Evolutionary conservation across 768 basidiomycete species (phyloP).

Genomic region (Pisolithus albus): DNA sequence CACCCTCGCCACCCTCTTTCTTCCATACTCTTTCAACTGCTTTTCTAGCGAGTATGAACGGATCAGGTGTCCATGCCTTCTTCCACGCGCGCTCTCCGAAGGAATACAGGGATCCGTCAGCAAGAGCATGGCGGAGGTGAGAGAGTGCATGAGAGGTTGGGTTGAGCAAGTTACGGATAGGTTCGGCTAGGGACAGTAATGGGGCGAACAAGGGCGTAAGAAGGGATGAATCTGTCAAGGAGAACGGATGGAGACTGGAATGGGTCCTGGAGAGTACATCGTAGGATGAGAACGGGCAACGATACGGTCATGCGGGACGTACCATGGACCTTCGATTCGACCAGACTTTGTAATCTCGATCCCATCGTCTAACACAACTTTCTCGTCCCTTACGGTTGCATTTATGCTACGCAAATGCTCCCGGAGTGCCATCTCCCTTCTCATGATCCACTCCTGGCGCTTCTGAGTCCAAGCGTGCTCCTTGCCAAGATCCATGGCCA

Average conservation of each 20-base stretch:
- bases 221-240: not conserved
- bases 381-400: not conserved
- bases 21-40: slow-evolving; percentile 36
- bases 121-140: slow-evolving; percentile 47
- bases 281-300: not conserved
- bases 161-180: slow-evolving; percentile 47
- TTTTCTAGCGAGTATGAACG: slow-evolving; percentile 39
- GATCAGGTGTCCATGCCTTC: slow-evolving; percentile 58
- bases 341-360: not conserved
- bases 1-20: slow-evolving; percentile 16
- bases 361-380: not conserved
- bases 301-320: not conserved
- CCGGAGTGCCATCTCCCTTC: not conserved
- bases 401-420: not conserved
- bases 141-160: slow-evolving; percentile 49
- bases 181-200: slow-evolving; percentile 47
- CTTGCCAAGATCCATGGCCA: slow-evolving; percentile 49
- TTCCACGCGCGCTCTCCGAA: slow-evolving; percentile 56
- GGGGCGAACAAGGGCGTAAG: slow-evolving; percentile 46
- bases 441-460: not conserved
- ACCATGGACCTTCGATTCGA: not conserved
- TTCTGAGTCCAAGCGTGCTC: not conserved
- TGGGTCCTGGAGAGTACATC: not conserved
- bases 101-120: slow-evolving; percentile 50
- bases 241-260: not conserved